A percentile compares a stretch with the other conserved stretches of the same genome.
phyloP scores from a whole-genome alignment of 2,329 filamentous ascomycete genomes.

The Daldinia sp. region DNA sequence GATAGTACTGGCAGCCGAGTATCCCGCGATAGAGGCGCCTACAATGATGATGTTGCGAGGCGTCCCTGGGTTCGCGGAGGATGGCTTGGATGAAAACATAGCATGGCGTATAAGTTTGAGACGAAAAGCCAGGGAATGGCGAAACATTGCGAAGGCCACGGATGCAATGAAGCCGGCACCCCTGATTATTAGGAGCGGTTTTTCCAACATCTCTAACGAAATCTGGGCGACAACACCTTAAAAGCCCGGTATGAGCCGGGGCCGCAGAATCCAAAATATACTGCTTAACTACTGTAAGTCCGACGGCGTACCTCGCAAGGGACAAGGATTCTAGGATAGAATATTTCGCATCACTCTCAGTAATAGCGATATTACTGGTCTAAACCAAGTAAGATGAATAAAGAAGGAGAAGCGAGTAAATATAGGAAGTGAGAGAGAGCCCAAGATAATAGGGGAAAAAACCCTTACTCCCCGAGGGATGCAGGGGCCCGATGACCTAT shows the following conservation, averaged over 20 bases:
- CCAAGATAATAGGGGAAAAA: background rate
- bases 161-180: conserved; percentile 27
- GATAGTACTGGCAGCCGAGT: conserved; percentile 57
- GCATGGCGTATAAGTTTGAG: conserved; percentile 26
- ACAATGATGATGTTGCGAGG: conserved; percentile 62
- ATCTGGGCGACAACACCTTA: background rate
- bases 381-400: background rate
- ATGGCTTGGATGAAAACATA: conserved; percentile 21
- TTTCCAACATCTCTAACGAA: conserved; percentile 30
- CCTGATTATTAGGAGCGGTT: conserved; percentile 30
- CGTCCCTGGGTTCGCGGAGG: conserved; percentile 1
- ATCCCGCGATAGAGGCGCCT: conserved; percentile 66
- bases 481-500: background rate
- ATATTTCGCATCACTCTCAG: background rate
- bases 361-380: background rate
- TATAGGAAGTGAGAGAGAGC: background rate
- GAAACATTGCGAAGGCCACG: conserved; percentile 18
- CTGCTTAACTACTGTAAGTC: conserved; percentile 4
- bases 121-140: conserved; percentile 32
- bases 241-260: background rate
- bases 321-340: background rate
- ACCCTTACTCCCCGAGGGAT: background rate
- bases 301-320: background rate
- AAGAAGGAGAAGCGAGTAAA: background rate
- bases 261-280: conserved; percentile 10